Base-by-base conservation (phyloP, 176 grass and related monocot species). In the Musa acuminata region DNA sequence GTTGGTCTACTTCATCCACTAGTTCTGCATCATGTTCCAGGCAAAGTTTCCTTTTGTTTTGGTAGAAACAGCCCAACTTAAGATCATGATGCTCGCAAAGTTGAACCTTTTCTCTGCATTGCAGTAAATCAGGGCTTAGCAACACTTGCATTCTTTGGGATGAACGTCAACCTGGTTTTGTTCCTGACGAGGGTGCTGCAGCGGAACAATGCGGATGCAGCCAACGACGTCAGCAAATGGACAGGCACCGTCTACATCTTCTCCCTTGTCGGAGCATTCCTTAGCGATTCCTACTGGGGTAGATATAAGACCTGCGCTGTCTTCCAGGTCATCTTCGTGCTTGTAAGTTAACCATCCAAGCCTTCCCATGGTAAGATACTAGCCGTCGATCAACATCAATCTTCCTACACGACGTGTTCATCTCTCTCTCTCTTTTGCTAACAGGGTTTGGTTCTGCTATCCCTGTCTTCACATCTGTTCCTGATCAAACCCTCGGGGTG, bases 201-300 rank as follows among this genome's bases (percentile, higher is more conserved):
- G 9, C 54, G 49, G 26, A 20, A 43, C 27, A 75, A 75, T 17
- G 73, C 53, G 0, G 73, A 62, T 1, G 73, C 73, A 0, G 53
- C 73, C 25, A 75, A 75, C 73, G 62, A 75, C 53, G 73, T 75
- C 17, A 75, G 73, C 55, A 75, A 75, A 62, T 75, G 73, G 73
- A 75, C 73, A 4, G 73, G 73, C 54, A 62, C 73, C 3, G 73
- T 75, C 55, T 62, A 75, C 73, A 60, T 75, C 24, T 75, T 75
- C 55, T 75, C 73, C 73, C 73, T 75, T 14, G 26, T 75, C 7
- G 73, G 73, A 2, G 73, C 73, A 75, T 75, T 75, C 54, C 73
- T 75, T 55, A 75, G 73, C 8, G 73, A 75, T 19, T 62, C 73
- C 53, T 75, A 75, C 54, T 75, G 73, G 73, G 73, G 73, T 10